Evolutionary conservation across 345 rosid species (phyloP).

Genomic region (Boechera divaricarpa): DNA sequence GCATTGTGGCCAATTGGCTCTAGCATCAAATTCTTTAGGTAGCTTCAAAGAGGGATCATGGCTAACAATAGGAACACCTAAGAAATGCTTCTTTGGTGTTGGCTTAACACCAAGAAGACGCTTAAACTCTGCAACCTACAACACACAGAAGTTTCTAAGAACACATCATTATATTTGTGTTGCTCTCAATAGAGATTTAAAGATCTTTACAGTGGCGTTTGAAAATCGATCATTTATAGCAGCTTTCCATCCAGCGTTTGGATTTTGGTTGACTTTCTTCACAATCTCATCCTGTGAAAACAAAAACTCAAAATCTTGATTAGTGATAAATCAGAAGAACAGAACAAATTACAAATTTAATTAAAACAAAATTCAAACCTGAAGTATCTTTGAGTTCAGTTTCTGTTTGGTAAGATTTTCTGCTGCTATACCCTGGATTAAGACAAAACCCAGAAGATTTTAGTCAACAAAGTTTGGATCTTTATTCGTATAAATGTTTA

Average conservation of each 20-base stretch:
- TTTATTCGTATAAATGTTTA: neutral
- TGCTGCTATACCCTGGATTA: slow-evolving; percentile 57
- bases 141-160: neutral
- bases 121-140: slow-evolving; percentile 83
- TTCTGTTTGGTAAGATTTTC: slow-evolving; percentile 58
- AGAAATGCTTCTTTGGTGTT: slow-evolving; percentile 59
- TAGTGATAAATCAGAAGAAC: slow-evolving; percentile 10
- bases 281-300: slow-evolving; percentile 71
- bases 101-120: slow-evolving; percentile 81
- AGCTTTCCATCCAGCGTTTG: slow-evolving; percentile 94
- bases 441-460: slow-evolving; percentile 4
- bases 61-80: slow-evolving; percentile 64
- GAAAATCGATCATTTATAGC: slow-evolving; percentile 68
- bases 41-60: slow-evolving; percentile 71
- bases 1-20: slow-evolving; percentile 87
- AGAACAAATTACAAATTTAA: neutral
- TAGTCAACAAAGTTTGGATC: slow-evolving; percentile 6
- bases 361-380: slow-evolving; percentile 47
- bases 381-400: slow-evolving; percentile 76
- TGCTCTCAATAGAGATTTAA: slow-evolving; percentile 9
- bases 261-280: slow-evolving; percentile 68
- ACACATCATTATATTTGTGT: slow-evolving; percentile 5
- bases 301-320: slow-evolving; percentile 22
- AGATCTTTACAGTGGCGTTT: slow-evolving; percentile 61
- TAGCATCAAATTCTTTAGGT: slow-evolving; percentile 81